Evolutionary conservation across 805 yeast species (phyloP).

Genomic region (Ogataea wickerhamii): DNA sequence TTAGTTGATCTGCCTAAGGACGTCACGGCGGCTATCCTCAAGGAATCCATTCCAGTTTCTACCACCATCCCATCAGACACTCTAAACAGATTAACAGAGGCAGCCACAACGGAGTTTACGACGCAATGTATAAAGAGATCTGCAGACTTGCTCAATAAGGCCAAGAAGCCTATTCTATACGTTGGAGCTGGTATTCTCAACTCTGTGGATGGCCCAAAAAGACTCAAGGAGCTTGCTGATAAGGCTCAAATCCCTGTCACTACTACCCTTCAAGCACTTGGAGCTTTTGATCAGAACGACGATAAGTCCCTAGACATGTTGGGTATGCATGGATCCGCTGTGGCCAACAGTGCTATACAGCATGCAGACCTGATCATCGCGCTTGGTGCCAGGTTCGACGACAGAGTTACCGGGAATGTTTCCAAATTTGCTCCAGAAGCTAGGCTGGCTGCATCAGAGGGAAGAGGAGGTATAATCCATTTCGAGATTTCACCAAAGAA

Average conservation of each 20-base stretch:
- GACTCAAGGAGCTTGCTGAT: conserved; percentile 80
- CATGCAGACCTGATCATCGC: conserved; percentile 91
- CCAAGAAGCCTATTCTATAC: conserved; percentile 84
- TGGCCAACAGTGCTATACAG: conserved; percentile 93
- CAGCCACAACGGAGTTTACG: conserved; percentile 71
- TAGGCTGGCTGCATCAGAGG: conserved; percentile 78
- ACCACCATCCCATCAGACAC: conserved; percentile 75
- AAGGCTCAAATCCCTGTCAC: conserved; percentile 94
- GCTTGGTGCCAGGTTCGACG: conserved; percentile 96
- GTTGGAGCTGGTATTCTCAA: conserved; percentile 90
- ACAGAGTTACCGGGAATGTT: conserved; percentile 90
- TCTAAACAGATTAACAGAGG: conserved; percentile 63
- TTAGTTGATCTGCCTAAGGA: conserved; percentile 97
- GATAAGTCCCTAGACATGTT: conserved; percentile 90
- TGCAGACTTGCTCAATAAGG: conserved; percentile 72
- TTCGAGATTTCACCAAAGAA: conserved; percentile 96
- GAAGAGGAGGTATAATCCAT: conserved; percentile 93
- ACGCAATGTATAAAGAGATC: conserved; percentile 70
- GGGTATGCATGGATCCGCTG: conserved; percentile 97
- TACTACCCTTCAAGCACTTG: conserved; percentile 90
- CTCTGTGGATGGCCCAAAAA: conserved; percentile 72
- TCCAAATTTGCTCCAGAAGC: conserved; percentile 93
- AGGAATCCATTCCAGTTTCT: conserved; percentile 78
- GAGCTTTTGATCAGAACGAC: conserved; percentile 90
- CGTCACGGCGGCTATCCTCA: conserved; percentile 88